Base-by-base conservation (phyloP, 306 rosid genomes). In the Vigna unguiculata region DNA sequence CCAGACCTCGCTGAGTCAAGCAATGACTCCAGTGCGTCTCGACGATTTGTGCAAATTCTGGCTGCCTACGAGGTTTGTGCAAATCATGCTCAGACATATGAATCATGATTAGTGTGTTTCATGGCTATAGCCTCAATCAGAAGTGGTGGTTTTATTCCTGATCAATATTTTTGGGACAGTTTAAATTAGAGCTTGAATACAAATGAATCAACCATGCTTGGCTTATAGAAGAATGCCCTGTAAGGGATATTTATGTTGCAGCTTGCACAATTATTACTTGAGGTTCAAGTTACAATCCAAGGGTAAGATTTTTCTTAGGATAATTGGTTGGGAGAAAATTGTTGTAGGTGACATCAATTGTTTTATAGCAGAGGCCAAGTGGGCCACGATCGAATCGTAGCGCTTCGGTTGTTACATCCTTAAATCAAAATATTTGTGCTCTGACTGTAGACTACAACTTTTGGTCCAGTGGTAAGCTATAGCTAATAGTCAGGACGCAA, bases 11-110 rank as follows among this genome's bases (percentile, higher is more conserved):
- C 86, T n/a, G 77, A 84, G 62, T 85, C 93, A 52, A 85, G 58
- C 65, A 77, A 59, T 71, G 86, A 89, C 75, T 85, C 91, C 80
- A 65, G 81, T 52, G 90, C 86, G n/a, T 86, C 93, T 19, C 77
- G 73, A 76, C 89, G 93, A 38, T 94, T 94, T 69, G 94, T 94
- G 60, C 95, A 86, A 90, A 91, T 91, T 54, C 95, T 91, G 0
- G 95, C 98, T 19, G 98, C 98, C 20, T 94, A 91, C n/a, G 96
- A 94, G 97, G 98, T 90, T 67, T 6, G 79, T 77, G 75, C 30
- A 1, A 63, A 63, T 62, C 43, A 9, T 51, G 66, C 34, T 51
- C 49, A 4, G 34, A 19, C 72, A 41, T 67, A 20, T 65, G 40
- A 58, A 54, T 54, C 10, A 10, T 58, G 40, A 59, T 30, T 64